Evolutionary conservation across 2,329 filamentous ascomycete genomes (phyloP), one percentile per base, ranked within the genome.

Genomic region (Xylaria sp.): DNA sequence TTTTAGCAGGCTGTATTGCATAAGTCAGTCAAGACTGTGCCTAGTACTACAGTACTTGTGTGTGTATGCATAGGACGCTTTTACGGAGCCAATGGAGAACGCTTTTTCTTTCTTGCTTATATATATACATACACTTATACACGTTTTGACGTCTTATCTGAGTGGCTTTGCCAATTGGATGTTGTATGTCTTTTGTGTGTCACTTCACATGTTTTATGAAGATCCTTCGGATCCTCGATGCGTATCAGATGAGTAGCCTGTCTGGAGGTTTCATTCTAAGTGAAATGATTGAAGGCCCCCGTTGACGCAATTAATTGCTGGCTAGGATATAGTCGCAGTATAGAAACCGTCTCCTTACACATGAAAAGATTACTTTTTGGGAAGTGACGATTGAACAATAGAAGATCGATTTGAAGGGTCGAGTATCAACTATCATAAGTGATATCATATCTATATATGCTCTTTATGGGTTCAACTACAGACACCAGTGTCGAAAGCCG

Each of bases 41-140:
- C 56, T 33, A 46, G 12, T 5, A 31, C 28, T 5, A 9, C 9
- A 9, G 9, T 31, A 5, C 9, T 31, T 31, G 28, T 31, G 35
- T 50, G 52, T 57, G 57, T 57, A 55, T 42, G 55, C 47, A 57
- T 60, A 50, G 61, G 65, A 66, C 58, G 52, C 49, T 58, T 62
- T 66, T 57, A 66, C 17, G 64, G 64, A 55, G 61, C 59, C 59
- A 63, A 64, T 53, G 58, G 57, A 61, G 55, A 62, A 52, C 42
- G 46, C 38, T 51, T 50, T 54, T 45, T 50, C 42, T 50, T 47
- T 55, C 31, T 50, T 15, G 17, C 21, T 9, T 25, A 45, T 40
- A 9, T 19, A 23, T 45, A 2, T 12, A 4, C 42, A 14, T 45
- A n/a, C 21, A 23, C 17, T 43, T 21, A 11, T 45, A 45, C 21